phyloP scores from a whole-genome alignment of 768 basidiomycete genomes.

The Lactifluus piperatus region DNA sequence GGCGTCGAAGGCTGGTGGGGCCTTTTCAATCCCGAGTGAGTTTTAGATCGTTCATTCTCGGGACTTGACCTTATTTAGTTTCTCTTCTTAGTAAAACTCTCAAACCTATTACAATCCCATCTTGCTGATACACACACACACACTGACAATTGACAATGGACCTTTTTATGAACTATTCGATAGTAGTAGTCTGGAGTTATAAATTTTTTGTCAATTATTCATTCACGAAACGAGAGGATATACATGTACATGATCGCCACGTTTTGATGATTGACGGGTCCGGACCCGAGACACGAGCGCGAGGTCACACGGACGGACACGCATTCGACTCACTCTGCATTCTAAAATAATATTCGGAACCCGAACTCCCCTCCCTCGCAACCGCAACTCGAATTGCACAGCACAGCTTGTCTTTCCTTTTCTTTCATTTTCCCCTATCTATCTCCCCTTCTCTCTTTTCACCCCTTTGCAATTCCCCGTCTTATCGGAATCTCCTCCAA shows the following conservation, averaged over 20 bases:
- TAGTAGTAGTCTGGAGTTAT: neutral
- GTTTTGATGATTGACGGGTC: neutral
- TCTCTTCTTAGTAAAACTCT: slow-evolving; percentile 46
- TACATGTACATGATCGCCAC: neutral
- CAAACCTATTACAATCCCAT: slow-evolving; percentile 61
- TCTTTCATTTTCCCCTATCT: neutral
- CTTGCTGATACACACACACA: slow-evolving; percentile 37
- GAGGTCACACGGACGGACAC: neutral
- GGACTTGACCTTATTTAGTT: slow-evolving; percentile 20
- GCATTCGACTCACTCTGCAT: no score
- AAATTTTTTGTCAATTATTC: neutral
- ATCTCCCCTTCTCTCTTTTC: neutral
- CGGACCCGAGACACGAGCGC: neutral
- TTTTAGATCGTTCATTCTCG: neutral
- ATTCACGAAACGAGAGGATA: no score
- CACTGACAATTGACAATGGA: no score
- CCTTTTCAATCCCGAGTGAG: slow-evolving; percentile 50
- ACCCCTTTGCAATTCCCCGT: neutral
- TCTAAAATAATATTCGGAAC: no score
- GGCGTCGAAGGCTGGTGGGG: slow-evolving; percentile 79
- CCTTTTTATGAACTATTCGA: neutral
- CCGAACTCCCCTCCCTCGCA: neutral
- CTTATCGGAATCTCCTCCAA: neutral
- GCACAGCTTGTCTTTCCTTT: neutral
- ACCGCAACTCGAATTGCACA: neutral